These are phyloP conservation scores for Elsinoe perseae DNA, from an alignment of 2,329 filamentous ascomycete species.

Conservation along the genomic window DNA sequence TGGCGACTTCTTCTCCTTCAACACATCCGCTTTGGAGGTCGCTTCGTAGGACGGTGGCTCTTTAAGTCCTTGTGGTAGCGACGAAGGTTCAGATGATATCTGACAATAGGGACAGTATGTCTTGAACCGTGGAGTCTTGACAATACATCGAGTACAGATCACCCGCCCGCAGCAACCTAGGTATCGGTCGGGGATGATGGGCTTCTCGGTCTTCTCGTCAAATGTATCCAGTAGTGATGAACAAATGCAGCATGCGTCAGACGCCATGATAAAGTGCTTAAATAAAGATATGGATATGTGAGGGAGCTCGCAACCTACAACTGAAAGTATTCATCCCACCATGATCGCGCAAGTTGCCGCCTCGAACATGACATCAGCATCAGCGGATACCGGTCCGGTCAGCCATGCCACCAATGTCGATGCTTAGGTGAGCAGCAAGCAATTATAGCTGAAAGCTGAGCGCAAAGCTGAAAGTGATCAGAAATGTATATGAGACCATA, in stretches of 20 bases:
- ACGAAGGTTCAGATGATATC: conserved; percentile 53
- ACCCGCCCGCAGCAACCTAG: conserved; percentile 62
- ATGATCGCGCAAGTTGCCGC: not conserved
- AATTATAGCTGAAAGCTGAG: too few relatives aligned
- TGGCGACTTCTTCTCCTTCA: conserved; percentile 19
- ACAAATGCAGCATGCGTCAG: conserved; percentile 54
- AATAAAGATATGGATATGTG: not conserved
- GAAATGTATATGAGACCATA: too few relatives aligned
- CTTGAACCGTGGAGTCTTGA: conserved; percentile 61
- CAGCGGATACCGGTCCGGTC: not conserved
- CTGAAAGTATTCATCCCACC: not conserved
- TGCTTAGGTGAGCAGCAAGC: too few relatives aligned
- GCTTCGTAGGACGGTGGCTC: conserved; percentile 59
- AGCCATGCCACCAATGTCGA: not conserved
- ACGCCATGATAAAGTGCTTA: not conserved
- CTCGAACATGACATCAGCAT: conserved; percentile 11
- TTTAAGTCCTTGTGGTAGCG: conserved; percentile 56
- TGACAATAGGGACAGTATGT: conserved; percentile 69
- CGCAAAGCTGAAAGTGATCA: too few relatives aligned
- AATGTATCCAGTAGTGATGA: conserved; percentile 52
- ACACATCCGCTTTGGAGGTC: conserved; percentile 20
- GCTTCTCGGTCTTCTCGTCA: conserved; percentile 53
- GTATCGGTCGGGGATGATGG: conserved; percentile 50
- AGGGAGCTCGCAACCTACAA: not conserved
- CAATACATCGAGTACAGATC: conserved; percentile 64